A percentile compares a stretch with the other conserved stretches of the same genome.
Conservation (phyloP, 202 grass and related monocot species). For the Zizania palustris region DNA sequence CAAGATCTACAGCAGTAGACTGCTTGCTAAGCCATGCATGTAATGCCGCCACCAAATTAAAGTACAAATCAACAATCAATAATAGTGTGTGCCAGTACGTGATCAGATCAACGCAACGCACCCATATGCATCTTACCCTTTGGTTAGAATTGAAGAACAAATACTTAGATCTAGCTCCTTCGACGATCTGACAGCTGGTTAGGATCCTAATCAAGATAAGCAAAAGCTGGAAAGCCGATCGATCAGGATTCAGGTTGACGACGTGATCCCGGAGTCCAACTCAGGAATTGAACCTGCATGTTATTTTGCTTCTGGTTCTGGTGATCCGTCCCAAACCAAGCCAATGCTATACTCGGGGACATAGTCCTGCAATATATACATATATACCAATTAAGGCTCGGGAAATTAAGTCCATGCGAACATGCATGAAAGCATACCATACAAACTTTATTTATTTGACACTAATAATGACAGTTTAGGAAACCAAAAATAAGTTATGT, state of each 20-base stretch:
- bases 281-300: constrained; percentile 42
- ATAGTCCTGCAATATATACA: constrained; percentile 55
- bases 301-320: constrained; percentile 32
- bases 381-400: neutral
- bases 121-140: constrained; percentile 29
- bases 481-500: neutral
- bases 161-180: constrained; percentile 5
- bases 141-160: constrained; percentile 17
- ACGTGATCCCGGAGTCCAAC: constrained; percentile 43
- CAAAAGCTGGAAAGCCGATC: neutral
- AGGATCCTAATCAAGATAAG: constrained; percentile 7
- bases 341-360: constrained; percentile 55
- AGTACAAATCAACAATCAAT: constrained; percentile 15
- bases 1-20: constrained; percentile 19
- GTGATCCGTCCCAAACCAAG: constrained; percentile 68
- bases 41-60: constrained; percentile 22
- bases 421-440: neutral
- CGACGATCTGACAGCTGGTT: neutral
- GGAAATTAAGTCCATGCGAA: neutral
- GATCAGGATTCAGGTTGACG: constrained; percentile 7
- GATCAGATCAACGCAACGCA: neutral
- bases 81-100: neutral
- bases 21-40: neutral
- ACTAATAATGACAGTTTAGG: neutral
- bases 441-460: neutral